Evolutionary conservation across 768 basidiomycete genomes (phyloP), one percentile per base, ranked within the genome.

Genomic region (Mycena olivaceomarginata): DNA sequence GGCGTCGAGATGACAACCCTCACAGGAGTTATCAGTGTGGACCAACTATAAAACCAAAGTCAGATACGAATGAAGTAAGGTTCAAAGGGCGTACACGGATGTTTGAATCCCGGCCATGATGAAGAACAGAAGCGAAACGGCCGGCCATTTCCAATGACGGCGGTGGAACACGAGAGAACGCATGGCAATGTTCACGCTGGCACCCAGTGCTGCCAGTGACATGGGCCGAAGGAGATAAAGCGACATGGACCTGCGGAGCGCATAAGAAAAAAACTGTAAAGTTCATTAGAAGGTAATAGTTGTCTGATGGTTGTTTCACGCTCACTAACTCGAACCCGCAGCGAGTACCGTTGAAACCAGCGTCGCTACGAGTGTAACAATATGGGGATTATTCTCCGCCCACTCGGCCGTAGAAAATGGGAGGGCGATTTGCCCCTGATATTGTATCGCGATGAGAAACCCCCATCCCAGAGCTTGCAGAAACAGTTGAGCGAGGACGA

Each of bases 101-200:
- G 74, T 75, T 45, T 75, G 74, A 48, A 75, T 64, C 11, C 74
- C 74, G 16, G 74, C 43, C 39, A 69, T 56, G 22, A 75, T 69
- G 11, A 75, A 46, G 45, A 20, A 67, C 6, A 74, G 18, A 4
- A 59, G 45, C 39, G 67, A 69, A 48, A 75, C 25, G 6, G 60
- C 67, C 18, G 60, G 74, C 74, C 67, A 75, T 20, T 69, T 68
- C 74, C 67, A 64, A 25, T 75, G 40, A 1, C 74, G 74, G 25
- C 67, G 74, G 41, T 69, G 65, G 16, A 75, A 75, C 4, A 75
- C 62, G 12, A 75, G 15, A 2, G 67, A 43, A 7, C 74, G 59
- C 67, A 69, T 75, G 22, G 67, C 41, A 22, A 75, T 75, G 40
- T 45, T 68, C 9, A 69, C 62, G 20, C 67, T 68, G 15, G 74